Percentiles rank a stretch among this genome's conserved stretches.
These are phyloP conservation scores for Aspergillus quadrilineatus DNA, from an alignment of 2,329 filamentous ascomycete species.

Conservation along the genomic window DNA sequence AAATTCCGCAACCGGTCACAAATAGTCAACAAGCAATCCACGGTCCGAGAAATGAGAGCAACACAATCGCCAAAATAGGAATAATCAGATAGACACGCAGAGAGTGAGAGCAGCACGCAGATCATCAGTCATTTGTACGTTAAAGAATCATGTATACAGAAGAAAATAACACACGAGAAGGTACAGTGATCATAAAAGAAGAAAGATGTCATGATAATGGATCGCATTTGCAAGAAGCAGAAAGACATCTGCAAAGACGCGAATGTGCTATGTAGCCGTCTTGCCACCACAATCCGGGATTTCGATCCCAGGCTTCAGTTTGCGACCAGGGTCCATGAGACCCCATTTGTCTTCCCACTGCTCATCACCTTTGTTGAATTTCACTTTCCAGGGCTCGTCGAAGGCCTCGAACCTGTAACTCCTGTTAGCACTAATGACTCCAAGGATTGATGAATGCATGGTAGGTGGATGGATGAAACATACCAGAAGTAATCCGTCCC, in stretches of 20 bases:
- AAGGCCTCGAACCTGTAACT: conserved; percentile 77
- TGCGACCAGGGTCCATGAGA: conserved; percentile 78
- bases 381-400: conserved; percentile 91
- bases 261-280: conserved; percentile 50
- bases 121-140: conserved; percentile 20
- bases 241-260: not conserved
- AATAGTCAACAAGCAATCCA: too few relatives aligned
- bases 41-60: not conserved
- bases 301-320: conserved; percentile 76
- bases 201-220: too few relatives aligned
- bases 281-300: conserved; percentile 85
- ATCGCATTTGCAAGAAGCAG: too few relatives aligned
- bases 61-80: conserved; percentile 9
- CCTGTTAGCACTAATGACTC: conserved; percentile 17
- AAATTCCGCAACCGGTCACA: too few relatives aligned
- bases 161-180: conserved; percentile 1
- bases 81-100: conserved; percentile 1
- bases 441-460: not conserved
- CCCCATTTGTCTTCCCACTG: conserved; percentile 97
- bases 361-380: conserved; percentile 65
- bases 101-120: not conserved
- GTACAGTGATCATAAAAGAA: not conserved
- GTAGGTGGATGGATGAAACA: conserved; percentile 26
- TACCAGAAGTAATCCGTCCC: conserved; percentile 92
- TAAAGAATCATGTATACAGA: conserved; percentile 20